Percentiles rank a stretch among this genome's conserved stretches.
Conservation (phyloP, 495 filamentous ascomycete genomes). For the Aspergillus mulundensis region DNA sequence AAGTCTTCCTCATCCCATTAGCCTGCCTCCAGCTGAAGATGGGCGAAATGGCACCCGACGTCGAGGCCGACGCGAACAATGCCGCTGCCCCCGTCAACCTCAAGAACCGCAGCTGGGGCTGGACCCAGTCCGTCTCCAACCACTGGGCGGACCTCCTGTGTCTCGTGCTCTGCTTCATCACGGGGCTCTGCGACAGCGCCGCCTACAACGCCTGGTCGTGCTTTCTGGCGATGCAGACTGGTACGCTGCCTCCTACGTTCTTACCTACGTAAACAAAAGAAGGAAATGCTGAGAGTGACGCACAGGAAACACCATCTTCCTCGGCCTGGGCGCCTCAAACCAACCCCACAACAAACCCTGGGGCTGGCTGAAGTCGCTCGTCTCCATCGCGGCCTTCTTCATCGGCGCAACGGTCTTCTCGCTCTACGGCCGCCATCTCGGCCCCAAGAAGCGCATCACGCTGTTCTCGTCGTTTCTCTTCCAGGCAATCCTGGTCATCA, state of each 20-base stretch:
- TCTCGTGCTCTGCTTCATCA: conserved; percentile 52
- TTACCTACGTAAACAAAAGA: not conserved
- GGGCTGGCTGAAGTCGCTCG: conserved; percentile 60
- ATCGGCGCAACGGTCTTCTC: conserved; percentile 29
- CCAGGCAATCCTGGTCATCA: conserved; percentile 52
- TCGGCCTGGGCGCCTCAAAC: conserved; percentile 57
- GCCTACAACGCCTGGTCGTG: conserved; percentile 60
- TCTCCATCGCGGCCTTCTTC: conserved; percentile 54
- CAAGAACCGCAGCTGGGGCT: conserved; percentile 13
- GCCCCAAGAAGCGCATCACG: conserved; percentile 44
- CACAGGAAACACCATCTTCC: conserved; percentile 62
- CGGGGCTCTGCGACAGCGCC: conserved; percentile 58
- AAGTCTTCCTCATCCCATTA: too few species aligned
- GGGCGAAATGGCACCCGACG: not conserved
- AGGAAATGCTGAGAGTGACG: not conserved
- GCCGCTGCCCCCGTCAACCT: not conserved
- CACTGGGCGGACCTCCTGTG: conserved; percentile 50
- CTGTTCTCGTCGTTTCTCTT: conserved; percentile 54
- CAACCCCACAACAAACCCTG: conserved; percentile 46
- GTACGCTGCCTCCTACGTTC: conserved; percentile 23
- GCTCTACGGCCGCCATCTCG: conserved; percentile 28
- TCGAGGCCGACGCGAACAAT: conserved; percentile 5
- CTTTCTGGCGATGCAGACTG: conserved; percentile 63
- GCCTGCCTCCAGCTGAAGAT: too few species aligned
- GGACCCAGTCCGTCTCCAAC: conserved; percentile 37